Evolutionary conservation across 768 basidiomycete species (phyloP).

Genomic region (Auricularia heimuer): DNA sequence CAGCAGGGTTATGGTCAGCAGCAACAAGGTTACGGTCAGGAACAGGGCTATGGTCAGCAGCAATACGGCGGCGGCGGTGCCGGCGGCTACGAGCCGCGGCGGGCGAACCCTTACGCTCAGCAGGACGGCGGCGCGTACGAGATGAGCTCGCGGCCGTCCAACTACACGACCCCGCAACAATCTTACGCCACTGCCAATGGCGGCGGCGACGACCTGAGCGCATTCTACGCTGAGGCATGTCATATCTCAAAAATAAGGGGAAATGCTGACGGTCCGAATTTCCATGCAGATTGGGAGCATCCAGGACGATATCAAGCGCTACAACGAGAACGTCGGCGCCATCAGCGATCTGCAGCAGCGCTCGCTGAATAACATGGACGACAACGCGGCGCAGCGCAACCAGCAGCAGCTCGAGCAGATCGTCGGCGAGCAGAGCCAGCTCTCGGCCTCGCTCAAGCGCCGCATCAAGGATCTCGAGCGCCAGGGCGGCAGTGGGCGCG

Average conservation of each 20-base stretch:
- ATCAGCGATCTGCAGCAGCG: constrained; percentile 68
- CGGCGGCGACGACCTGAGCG: background rate
- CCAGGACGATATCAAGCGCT: constrained; percentile 58
- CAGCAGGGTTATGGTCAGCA: background rate
- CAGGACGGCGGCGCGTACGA: constrained; percentile 2
- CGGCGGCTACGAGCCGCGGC: background rate
- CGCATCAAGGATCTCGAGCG: constrained; percentile 51
- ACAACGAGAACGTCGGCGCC: constrained; percentile 57
- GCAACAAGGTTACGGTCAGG: background rate
- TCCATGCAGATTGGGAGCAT: constrained; percentile 57
- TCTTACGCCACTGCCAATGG: background rate
- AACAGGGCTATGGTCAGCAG: background rate
- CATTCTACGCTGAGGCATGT: background rate
- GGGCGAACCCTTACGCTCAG: background rate
- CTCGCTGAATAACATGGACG: constrained; percentile 69
- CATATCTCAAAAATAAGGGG: background rate
- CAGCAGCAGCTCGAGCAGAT: constrained; percentile 49
- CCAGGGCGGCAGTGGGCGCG: constrained; percentile 56
- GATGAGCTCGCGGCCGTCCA: background rate
- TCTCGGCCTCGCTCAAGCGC: constrained; percentile 47
- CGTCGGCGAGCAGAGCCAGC: constrained; percentile 46
- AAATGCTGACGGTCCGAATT: background rate
- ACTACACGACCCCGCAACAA: background rate
- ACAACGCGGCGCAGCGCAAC: constrained; percentile 50
- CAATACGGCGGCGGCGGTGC: background rate